Base-by-base conservation (phyloP, 2,329 filamentous ascomycete genomes). In the Madurella fahalii region DNA sequence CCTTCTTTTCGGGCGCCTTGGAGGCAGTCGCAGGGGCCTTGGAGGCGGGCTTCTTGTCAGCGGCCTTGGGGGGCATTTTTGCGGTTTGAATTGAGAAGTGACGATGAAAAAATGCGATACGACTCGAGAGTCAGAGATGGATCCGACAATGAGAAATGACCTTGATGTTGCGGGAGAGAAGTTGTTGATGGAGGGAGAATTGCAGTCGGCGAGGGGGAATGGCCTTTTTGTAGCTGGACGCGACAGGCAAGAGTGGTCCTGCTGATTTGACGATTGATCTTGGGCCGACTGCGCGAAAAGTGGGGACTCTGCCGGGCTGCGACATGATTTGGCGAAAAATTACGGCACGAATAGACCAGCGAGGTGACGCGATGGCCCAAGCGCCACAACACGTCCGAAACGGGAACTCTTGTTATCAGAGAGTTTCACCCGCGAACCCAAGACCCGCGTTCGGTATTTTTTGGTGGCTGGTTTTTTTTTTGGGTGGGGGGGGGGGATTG, bases 1-100 rank as follows among this genome's bases (percentile, higher is more conserved):
- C 93, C 87, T 97, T 96, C 89, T 96, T 96, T 86, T 96, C 92
- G 55, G 80, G 81, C 61, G 80, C 80, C 79, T 84, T 84, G 67
- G 78, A 80, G 64, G 81, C 81, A 72, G 88, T 81, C 50, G 78
- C 89, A 58, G 93, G 91, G 68, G 93, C 93, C 90, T 97, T 97
- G 80, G 90, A 84, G 81, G 89, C 93, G 78, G 93, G 92, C 85
- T 96, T 96, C 90, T 97, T 97, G 81, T 95, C 89, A 72, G 93
- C 93, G 72, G 89, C 87, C 83, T 97, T 97, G 74, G 94, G 93
- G 81, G 94, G 84, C 94, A 97, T 97, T 88, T 87, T 86, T 73
- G 69, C 61, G 51, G 57, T 66, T 69, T 60, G 48, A 32, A 15
- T 54, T 59, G 52, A 44, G 60, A 54, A 51, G 47, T 58, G 50